phyloP scores from a whole-genome alignment of 1,284 basidiomycete genomes.

The Tilletia horrida region DNA sequence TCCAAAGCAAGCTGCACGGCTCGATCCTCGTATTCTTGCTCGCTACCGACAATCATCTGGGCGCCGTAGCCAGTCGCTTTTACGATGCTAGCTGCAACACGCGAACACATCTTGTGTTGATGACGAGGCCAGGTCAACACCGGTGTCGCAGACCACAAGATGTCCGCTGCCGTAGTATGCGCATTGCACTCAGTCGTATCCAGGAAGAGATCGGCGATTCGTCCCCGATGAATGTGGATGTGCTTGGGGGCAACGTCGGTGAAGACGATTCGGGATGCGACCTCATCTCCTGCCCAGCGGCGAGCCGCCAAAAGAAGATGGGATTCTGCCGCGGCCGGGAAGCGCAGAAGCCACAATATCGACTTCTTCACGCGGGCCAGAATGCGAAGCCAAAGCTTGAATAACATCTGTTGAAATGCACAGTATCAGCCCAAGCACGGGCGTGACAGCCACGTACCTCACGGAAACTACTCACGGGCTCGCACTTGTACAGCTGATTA shows the following conservation, averaged over 20 bases:
- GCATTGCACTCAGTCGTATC: constrained; percentile 68
- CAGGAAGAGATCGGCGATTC: constrained; percentile 65
- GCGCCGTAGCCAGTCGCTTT: constrained; percentile 63
- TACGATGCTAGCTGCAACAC: constrained; percentile 64
- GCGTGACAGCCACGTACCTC: background rate
- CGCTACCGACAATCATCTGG: constrained; percentile 61
- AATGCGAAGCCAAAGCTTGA: constrained; percentile 63
- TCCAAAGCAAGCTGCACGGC: constrained; percentile 60
- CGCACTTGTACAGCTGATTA: constrained; percentile 61
- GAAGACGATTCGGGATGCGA: constrained; percentile 63
- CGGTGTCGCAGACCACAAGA: constrained; percentile 66
- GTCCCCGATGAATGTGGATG: constrained; percentile 61
- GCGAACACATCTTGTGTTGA: constrained; percentile 64
- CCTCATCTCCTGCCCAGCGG: constrained; percentile 62
- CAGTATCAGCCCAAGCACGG: background rate
- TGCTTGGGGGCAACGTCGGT: constrained; percentile 64
- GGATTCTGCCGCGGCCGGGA: constrained; percentile 63
- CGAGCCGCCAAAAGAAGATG: constrained; percentile 61
- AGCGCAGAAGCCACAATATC: constrained; percentile 65
- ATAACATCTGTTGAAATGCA: constrained; percentile 56
- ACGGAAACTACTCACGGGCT: constrained; percentile 25
- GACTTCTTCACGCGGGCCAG: constrained; percentile 61
- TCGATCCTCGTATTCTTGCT: constrained; percentile 62
- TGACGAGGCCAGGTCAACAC: constrained; percentile 64
- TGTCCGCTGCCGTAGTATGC: constrained; percentile 65